Evolutionary conservation across 2,329 filamentous ascomycete species (phyloP).

Genomic region (Xylariomycetidae sp.): DNA sequence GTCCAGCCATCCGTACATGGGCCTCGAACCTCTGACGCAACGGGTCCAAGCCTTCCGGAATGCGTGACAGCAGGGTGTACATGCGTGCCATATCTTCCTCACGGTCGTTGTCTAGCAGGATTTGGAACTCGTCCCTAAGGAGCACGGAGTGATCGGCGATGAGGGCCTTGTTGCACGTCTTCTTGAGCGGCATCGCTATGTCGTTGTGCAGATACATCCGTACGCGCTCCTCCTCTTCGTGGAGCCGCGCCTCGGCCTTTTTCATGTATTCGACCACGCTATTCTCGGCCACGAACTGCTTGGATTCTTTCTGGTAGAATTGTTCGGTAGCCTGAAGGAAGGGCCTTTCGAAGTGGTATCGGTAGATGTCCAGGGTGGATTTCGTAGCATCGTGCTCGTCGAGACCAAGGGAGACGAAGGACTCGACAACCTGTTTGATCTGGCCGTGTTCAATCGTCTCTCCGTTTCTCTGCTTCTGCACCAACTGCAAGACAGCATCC

Average conservation of each 20-base stretch:
- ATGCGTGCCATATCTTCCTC: slow-evolving; percentile 94
- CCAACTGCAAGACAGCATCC: slow-evolving; percentile 87
- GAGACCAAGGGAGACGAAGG: slow-evolving; percentile 88
- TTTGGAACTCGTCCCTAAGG: slow-evolving; percentile 93
- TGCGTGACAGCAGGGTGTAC: slow-evolving; percentile 86
- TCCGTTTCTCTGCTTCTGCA: slow-evolving; percentile 94
- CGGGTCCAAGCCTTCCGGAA: slow-evolving; percentile 86
- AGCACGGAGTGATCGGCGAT: slow-evolving; percentile 82
- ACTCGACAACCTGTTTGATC: slow-evolving; percentile 95
- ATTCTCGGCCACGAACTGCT: slow-evolving; percentile 91
- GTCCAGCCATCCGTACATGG: slow-evolving; percentile 84
- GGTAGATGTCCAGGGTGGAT: slow-evolving; percentile 91
- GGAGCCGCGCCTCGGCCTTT: slow-evolving; percentile 84
- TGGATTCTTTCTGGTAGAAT: slow-evolving; percentile 90
- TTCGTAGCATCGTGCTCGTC: slow-evolving; percentile 91
- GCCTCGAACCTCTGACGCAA: slow-evolving; percentile 82
- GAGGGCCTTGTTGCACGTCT: slow-evolving; percentile 79
- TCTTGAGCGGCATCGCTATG: slow-evolving; percentile 78
- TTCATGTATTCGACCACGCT: slow-evolving; percentile 99
- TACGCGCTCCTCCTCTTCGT: slow-evolving; percentile 92
- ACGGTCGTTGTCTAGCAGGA: slow-evolving; percentile 86
- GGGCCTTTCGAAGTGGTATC: slow-evolving; percentile 84
- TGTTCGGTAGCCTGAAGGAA: slow-evolving; percentile 78
- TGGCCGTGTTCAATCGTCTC: slow-evolving; percentile 97
- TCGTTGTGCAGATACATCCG: slow-evolving; percentile 86